Base-by-base conservation (phyloP, 331 rosid genomes). In the Phaseolus coccineus region DNA sequence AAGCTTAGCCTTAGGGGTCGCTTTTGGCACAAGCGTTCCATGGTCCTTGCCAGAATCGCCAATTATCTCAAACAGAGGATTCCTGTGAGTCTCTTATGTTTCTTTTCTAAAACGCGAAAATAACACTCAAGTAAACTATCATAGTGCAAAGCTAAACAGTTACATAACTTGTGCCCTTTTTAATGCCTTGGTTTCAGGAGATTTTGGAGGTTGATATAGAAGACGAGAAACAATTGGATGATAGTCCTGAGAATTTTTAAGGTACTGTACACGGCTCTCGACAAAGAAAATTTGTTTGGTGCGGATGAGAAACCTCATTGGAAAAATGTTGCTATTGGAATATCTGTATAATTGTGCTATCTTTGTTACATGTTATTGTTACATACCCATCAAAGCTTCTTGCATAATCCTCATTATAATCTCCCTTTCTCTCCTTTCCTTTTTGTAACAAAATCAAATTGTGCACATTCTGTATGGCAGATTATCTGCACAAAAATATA, bases 181-280 rank as follows among this genome's bases (percentile, higher is more conserved):
- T 78, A 27, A 14, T 69, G 40, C 15, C 33, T 71, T 65, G n/a
- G 24, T 83, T 70, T 69, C 89, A 91, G 98, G 98, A 95, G 88
- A 92, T 95, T 73, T 83, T 95, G 81, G 99, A 95, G 89, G 97
- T 95, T 46, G 97, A 91, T 42, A 84, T 95, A 69, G 97, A 95
- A 89, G 89, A 92, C 35, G 94, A 93, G 90, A 90, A 89, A 83
- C 99, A 95, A 87, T 80, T 95, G 91, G 99, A 95, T 80, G 99
- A 95, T 24, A 93, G 97, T 71, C 97, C 97, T 15, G 92, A 77
- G 67, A 95, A 82, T 87, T 95, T 95, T 79, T 92, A 81, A 80
- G 87, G 80, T 84, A 76, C 52, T 37, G 30, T 1, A 0, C 56
- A n/a, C 1, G 61, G 51, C 51, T 53, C 16, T 8, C 25, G 64